Conservation (phyloP, 2,329 filamentous ascomycete species). For the Dothistroma pini region DNA sequence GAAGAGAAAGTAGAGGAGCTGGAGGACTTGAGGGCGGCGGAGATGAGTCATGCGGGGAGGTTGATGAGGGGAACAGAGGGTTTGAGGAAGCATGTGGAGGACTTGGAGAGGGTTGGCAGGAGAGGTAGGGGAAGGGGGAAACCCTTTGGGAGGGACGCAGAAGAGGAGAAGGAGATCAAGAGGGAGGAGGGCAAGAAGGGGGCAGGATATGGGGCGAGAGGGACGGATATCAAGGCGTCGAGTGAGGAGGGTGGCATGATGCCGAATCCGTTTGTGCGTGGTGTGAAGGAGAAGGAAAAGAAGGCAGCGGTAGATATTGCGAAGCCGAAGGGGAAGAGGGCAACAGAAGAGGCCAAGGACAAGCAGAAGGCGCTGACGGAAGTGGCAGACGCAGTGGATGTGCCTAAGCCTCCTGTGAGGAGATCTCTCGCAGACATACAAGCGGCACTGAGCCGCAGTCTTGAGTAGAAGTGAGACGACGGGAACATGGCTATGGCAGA, state of each 20-base stretch:
- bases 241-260: background rate
- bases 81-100: background rate
- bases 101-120: background rate
- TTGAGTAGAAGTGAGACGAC: background rate
- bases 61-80: background rate
- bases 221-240: background rate
- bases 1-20: background rate
- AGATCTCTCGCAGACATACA: background rate
- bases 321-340: background rate
- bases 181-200: background rate
- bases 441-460: background rate
- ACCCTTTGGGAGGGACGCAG: background rate
- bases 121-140: background rate
- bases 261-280: no score
- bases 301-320: background rate
- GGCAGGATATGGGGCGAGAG: background rate
- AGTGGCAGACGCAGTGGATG: background rate
- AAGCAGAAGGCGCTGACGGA: background rate
- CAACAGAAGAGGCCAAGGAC: background rate
- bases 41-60: background rate
- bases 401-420: background rate
- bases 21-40: background rate
- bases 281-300: background rate
- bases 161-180: background rate
- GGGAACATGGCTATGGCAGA: background rate